Base-by-base conservation (phyloP, 345 rosid species). In the Citrus mangshanensis region DNA sequence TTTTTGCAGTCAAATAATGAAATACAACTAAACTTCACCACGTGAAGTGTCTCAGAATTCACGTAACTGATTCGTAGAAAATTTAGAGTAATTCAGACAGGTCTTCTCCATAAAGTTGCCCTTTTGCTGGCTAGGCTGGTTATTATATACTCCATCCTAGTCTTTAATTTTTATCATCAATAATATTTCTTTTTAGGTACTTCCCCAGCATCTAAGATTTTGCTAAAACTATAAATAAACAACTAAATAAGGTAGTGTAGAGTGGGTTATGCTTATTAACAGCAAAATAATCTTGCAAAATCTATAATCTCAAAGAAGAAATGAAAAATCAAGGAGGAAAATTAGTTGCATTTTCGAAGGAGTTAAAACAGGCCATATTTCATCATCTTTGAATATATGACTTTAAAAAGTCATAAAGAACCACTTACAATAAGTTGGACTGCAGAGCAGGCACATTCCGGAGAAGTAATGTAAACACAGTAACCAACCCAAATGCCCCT, bases 381-480 rank as follows among this genome's bases (percentile, higher is more conserved):
- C 21, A 19, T 51, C 63, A 18, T 27, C n/a, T 42, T 8, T 40
- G 49, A 46, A 18, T 19, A 58, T 63, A 32, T 35, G 38, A 73
- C 62, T 51, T 54, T 12, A 61, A 30, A 65, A 65, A 10, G 71
- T 59, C n/a, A 56, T 72, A 67, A 37, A 64, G 25, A 73, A 84
- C 22, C 59, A 70, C 93, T 84, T 89, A 93, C 99, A 89, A 70
- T 86, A 95, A 79, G 89, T 92, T 86, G 76, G 97, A 85, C 78
- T 95, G 99, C 84, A 92, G 71, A 59, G 91, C 91, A 37, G 98
- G 99, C 7, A 95, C 99, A 78, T 93, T 95, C 59, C 95, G 92
- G 69, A 95, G 92, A 85, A 93, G 97, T 84, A 92, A 80, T 14
- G 99, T 89, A 64, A 91, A 92, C 81, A 92, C 72, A 18, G 99